Evolutionary conservation across 768 basidiomycete genomes (phyloP).

Genomic region (Hygrocybe coccinea): DNA sequence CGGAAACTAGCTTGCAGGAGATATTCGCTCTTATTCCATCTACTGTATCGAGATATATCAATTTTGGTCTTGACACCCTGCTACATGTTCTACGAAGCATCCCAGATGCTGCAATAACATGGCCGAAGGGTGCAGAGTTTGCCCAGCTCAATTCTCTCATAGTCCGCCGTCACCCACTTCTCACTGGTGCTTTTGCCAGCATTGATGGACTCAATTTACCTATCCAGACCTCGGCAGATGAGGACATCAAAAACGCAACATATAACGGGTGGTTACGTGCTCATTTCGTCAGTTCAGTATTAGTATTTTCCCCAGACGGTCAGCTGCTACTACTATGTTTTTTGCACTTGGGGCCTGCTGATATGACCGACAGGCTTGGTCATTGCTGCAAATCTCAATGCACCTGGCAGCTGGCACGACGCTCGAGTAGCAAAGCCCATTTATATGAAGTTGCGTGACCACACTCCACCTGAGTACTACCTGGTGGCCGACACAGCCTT

Average conservation of each 20-base stretch:
- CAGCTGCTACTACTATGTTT: background rate
- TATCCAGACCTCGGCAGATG: too few relatives aligned
- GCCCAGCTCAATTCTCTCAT: constrained; percentile 24
- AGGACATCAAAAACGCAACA: too few relatives aligned
- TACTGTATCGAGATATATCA: constrained; percentile 33
- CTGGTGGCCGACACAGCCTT: constrained; percentile 40
- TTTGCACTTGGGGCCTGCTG: background rate
- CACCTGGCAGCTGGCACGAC: constrained; percentile 43
- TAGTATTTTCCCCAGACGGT: constrained; percentile 29
- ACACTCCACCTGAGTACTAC: constrained; percentile 33
- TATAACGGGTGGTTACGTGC: too few relatives aligned
- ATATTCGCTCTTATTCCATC: constrained; percentile 43
- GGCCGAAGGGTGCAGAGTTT: constrained; percentile 28
- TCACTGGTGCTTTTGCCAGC: constrained; percentile 36
- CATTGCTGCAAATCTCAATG: constrained; percentile 32
- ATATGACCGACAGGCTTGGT: constrained; percentile 27
- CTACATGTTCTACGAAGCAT: constrained; percentile 25
- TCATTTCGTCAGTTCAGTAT: constrained; percentile 33
- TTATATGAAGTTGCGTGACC: constrained; percentile 18
- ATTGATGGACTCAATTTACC: too few relatives aligned
- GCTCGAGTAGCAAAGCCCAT: constrained; percentile 38
- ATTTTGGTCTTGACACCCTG: constrained; percentile 30
- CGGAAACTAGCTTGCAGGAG: constrained; percentile 35
- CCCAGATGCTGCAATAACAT: constrained; percentile 26
- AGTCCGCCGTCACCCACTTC: constrained; percentile 26